These are phyloP conservation scores for Leishmania martiniquensis DNA, from an alignment of 208 protist genomes.

Conservation along the genomic window DNA sequence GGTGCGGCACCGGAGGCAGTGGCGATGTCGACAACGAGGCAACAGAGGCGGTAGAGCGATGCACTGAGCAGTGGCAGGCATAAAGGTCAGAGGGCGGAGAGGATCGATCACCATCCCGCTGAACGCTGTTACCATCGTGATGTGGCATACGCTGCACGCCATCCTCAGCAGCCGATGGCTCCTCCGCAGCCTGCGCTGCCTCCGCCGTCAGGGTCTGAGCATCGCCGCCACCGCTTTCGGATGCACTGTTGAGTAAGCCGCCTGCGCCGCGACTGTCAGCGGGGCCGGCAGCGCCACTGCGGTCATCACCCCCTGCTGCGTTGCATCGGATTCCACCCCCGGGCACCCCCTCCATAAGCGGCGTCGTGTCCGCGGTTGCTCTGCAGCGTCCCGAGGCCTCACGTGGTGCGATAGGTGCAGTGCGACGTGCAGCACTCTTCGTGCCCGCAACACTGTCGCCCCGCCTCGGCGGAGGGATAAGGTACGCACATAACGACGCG, in stretches of 20 bases:
- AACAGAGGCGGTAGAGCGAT: not conserved
- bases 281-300: not conserved
- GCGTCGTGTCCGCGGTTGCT: not conserved
- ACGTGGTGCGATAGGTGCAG: not conserved
- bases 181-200: not conserved
- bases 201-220: not conserved
- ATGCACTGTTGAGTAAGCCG: constrained; percentile 5
- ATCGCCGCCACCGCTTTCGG: constrained; percentile 1
- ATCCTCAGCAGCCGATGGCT: not conserved
- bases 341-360: not conserved
- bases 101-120: constrained; percentile 3
- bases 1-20: not conserved
- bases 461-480: not conserved
- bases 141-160: not conserved
- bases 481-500: constrained; percentile 38
- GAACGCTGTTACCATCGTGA: not conserved
- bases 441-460: not conserved
- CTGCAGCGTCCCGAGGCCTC: not conserved
- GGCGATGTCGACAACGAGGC: not conserved
- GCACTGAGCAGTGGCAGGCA: not conserved
- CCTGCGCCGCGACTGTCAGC: not conserved
- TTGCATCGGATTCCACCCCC: not conserved
- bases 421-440: not conserved
- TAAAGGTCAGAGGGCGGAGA: not conserved
- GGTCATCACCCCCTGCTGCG: not conserved